These are phyloP conservation scores for Botryotinia calthae DNA, from an alignment of 2,329 filamentous ascomycete genomes.

Conservation along the genomic window DNA sequence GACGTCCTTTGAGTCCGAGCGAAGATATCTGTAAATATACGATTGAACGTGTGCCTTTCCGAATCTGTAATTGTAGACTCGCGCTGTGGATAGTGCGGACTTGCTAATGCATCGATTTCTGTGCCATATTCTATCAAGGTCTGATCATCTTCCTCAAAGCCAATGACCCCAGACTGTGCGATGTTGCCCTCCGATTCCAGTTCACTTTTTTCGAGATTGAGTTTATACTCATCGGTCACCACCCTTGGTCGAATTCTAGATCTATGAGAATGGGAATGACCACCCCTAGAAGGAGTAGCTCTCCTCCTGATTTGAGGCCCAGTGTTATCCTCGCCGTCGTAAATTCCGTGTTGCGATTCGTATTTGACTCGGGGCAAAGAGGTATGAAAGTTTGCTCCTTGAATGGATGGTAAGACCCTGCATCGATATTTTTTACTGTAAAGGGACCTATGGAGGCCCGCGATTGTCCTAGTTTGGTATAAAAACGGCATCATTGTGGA, in stretches of 20 bases:
- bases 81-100: slow-evolving; percentile 28
- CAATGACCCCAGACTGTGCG: slow-evolving; percentile 1
- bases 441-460: slow-evolving; percentile 18
- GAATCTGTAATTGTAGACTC: slow-evolving; percentile 56
- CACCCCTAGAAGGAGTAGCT: neutral
- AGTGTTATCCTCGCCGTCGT: neutral
- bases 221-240: neutral
- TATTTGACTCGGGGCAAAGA: slow-evolving; percentile 6
- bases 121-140: slow-evolving; percentile 20
- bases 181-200: slow-evolving; percentile 10
- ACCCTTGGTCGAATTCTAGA: neutral
- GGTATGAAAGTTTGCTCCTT: slow-evolving; percentile 6
- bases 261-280: neutral
- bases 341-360: neutral
- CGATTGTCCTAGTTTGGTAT: slow-evolving; percentile 67
- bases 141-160: slow-evolving; percentile 25
- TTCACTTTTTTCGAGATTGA: slow-evolving; percentile 15
- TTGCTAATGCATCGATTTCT: slow-evolving; percentile 29
- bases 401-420: neutral
- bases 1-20: slow-evolving; percentile 37
- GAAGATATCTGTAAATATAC: slow-evolving; percentile 59
- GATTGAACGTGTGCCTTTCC: slow-evolving; percentile 50
- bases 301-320: neutral
- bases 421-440: slow-evolving; percentile 1
- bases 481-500: slow-evolving; percentile 61